Evolutionary conservation across 2,329 filamentous ascomycete genomes (phyloP).

Genomic region (Whalleya microplaca): DNA sequence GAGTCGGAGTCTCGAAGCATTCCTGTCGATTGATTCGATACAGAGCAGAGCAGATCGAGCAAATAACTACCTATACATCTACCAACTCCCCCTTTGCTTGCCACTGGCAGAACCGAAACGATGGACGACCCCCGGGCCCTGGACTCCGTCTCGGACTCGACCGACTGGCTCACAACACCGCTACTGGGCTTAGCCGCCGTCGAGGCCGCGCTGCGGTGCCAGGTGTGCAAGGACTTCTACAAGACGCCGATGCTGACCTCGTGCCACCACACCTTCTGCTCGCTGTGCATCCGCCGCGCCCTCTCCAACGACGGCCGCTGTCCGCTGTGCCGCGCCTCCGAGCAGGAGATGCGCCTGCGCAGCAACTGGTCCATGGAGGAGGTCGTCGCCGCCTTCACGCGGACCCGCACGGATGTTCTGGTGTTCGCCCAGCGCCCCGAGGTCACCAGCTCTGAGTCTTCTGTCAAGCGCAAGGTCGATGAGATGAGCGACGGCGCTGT

Average conservation of each 20-base stretch:
- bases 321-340: slow-evolving; percentile 75
- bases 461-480: slow-evolving; percentile 57
- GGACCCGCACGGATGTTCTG: slow-evolving; percentile 65
- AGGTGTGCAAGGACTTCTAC: slow-evolving; percentile 98
- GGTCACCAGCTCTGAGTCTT: slow-evolving; percentile 19
- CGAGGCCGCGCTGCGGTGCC: slow-evolving; percentile 86
- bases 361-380: slow-evolving; percentile 87
- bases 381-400: slow-evolving; percentile 76
- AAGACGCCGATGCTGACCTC: slow-evolving; percentile 92
- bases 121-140: slow-evolving; percentile 31
- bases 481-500: slow-evolving; percentile 32
- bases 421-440: slow-evolving; percentile 61
- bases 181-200: slow-evolving; percentile 69
- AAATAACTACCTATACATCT: background rate
- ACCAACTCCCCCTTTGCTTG: no score
- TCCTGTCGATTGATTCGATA: no score
- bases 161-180: slow-evolving; percentile 78
- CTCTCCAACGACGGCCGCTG: slow-evolving; percentile 85
- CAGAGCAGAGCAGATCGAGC: no score
- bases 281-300: slow-evolving; percentile 87
- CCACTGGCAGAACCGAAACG: slow-evolving; percentile 1
- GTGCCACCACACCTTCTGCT: slow-evolving; percentile 96
- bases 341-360: slow-evolving; percentile 83
- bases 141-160: slow-evolving; percentile 70
- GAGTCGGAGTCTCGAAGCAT: no score